phyloP scores from a whole-genome alignment of 179 eudicot genomes.

The Spinacia oleracea region DNA sequence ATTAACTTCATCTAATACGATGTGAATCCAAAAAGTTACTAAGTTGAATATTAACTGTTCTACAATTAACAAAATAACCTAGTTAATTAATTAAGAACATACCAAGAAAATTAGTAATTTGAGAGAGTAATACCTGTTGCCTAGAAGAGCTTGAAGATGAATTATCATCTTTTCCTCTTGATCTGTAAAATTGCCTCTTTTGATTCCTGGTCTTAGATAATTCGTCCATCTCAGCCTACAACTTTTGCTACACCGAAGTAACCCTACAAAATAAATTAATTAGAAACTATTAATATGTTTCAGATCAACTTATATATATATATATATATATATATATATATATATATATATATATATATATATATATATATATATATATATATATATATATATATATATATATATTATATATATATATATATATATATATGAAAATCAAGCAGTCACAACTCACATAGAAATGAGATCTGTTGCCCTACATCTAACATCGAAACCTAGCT shows the following conservation, averaged over 20 bases:
- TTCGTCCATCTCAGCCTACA: conserved; percentile 94
- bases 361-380: too few relatives aligned
- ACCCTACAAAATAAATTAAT: conserved; percentile 34
- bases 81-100: not conserved
- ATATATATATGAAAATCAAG: not conserved
- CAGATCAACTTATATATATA: not conserved
- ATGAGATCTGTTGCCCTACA: conserved; percentile 7
- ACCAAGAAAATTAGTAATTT: not conserved
- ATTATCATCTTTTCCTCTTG: conserved; percentile 87
- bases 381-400: too few relatives aligned
- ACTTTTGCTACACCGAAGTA: conserved; percentile 84
- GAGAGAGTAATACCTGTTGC: conserved; percentile 55
- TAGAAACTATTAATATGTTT: not conserved
- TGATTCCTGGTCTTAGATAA: conserved; percentile 81
- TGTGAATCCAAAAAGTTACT: not conserved
- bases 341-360: too few relatives aligned
- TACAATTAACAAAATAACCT: not conserved
- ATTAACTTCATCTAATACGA: not conserved
- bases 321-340: too few relatives aligned
- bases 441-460: not conserved
- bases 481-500: not conserved
- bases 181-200: conserved; percentile 70
- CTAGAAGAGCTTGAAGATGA: conserved; percentile 91
- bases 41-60: not conserved
- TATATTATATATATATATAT: too few relatives aligned